These are phyloP conservation scores for Tricholoma bakamatsutake DNA, from an alignment of 768 basidiomycete genomes.

Conservation along the genomic window DNA sequence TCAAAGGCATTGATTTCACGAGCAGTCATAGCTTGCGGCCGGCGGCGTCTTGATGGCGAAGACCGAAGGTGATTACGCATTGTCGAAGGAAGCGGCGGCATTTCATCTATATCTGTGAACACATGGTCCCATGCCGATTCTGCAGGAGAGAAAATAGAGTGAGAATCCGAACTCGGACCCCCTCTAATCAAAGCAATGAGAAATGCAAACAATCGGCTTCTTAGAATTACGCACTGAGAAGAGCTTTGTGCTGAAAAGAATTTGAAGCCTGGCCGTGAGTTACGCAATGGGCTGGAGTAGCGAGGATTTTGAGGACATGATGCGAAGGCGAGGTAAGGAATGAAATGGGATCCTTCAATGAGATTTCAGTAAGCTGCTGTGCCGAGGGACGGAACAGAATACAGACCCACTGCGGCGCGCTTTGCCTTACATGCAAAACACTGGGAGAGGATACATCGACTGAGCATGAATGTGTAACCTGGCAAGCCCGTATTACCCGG, in stretches of 20 bases:
- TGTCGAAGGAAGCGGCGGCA: slow-evolving; percentile 17
- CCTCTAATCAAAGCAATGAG: neutral
- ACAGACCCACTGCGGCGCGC: slow-evolving; percentile 4
- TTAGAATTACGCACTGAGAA: neutral
- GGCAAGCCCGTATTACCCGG: too few species aligned
- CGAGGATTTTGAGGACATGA: neutral
- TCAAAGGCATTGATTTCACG: slow-evolving; percentile 62
- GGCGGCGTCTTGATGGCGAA: slow-evolving; percentile 3
- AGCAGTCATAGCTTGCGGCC: slow-evolving; percentile 58
- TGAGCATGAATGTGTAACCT: slow-evolving; percentile 11
- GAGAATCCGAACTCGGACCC: slow-evolving; percentile 1
- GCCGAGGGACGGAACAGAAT: neutral
- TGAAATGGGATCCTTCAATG: neutral
- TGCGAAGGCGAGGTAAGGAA: neutral
- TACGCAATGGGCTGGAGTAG: neutral
- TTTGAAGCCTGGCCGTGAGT: neutral
- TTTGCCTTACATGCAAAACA: slow-evolving; percentile 2
- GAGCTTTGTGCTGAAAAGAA: neutral
- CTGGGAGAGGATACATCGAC: slow-evolving; percentile 8
- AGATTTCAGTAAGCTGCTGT: neutral
- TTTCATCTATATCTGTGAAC: slow-evolving; percentile 37
- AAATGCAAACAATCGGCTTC: neutral
- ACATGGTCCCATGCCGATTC: slow-evolving; percentile 49
- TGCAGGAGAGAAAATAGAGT: slow-evolving; percentile 28
- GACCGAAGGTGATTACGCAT: neutral